Evolutionary conservation across 108 stramenopile genomes (phyloP).

Genomic region (Skeletonema marinoi): DNA sequence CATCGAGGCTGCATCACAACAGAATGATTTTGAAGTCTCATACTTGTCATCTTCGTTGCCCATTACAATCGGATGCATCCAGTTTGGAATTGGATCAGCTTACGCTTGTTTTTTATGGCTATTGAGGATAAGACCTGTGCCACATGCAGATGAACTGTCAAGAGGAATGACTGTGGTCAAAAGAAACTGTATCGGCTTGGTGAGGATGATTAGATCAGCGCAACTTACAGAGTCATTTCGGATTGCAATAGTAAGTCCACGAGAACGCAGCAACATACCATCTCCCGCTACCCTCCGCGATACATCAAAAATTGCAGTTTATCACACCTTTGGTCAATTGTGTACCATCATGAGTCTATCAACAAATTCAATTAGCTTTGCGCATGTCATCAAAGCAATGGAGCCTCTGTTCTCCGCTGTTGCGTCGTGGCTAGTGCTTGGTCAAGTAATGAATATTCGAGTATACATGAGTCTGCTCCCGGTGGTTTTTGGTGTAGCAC

Average conservation of each 20-base stretch:
- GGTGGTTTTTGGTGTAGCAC: conserved; percentile 56
- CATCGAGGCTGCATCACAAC: background rate
- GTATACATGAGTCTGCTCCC: conserved; percentile 55
- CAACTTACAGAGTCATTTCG: background rate
- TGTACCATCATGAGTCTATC: conserved; percentile 40
- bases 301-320: conserved; percentile 38
- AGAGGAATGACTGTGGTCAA: conserved; percentile 19
- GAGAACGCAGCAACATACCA: background rate
- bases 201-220: background rate
- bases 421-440: conserved; percentile 26
- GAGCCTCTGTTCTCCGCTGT: conserved; percentile 61
- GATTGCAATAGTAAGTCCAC: background rate
- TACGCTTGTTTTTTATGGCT: conserved; percentile 59
- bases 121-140: conserved; percentile 40
- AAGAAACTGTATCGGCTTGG: background rate
- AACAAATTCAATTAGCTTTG: conserved; percentile 55
- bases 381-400: conserved; percentile 65
- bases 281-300: conserved; percentile 1
- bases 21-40: background rate
- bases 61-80: conserved; percentile 51
- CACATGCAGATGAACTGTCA: conserved; percentile 41
- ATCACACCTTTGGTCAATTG: conserved; percentile 69
- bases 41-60: conserved; percentile 29
- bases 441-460: conserved; percentile 42
- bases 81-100: conserved; percentile 64